Evolutionary conservation across 2,329 filamentous ascomycete species (phyloP), one percentile per base, ranked within the genome.

Genomic region (Claviceps sp.): DNA sequence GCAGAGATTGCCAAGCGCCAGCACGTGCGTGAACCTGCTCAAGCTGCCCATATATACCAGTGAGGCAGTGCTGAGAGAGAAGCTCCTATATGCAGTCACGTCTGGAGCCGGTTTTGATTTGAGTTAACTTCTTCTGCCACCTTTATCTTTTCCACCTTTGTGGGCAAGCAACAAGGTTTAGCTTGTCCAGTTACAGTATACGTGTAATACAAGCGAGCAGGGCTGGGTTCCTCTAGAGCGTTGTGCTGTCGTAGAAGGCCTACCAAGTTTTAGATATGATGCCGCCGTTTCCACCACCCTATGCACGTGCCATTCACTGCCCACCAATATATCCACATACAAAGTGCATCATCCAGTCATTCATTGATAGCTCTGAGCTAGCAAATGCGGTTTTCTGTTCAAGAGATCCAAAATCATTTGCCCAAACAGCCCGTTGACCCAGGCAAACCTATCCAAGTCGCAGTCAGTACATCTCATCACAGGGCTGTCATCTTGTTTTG

Each of bases 91-190:
- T 68, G 91, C 91, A 8, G 81, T 96, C 19, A 87, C 87, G 59
- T 86, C 88, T 0, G 89, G 89, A 0, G 91, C 93, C 47, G 91
- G 93, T 1, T 98, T 98, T 68, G 91, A 97, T 72, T 70, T 93
- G 56, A 84, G 80, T 61, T 85, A 56, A 57, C 4, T n/a, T 17
- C 13, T 47, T 47, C 19, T 38, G 16, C 17, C 30, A 30, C 30
- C 17, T 45, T 45, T 45, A 13, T n/a, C 7, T 2, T 6, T 45
- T 16, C 3, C 17, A 8, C 10, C 5, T 37, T 3, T 24, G 5
- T 39, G 3, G 10, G 30, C 30, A 34, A 34, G 11, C 30, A 11
- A 34, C 8, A 11, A 34, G 30, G 10, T 34, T 30, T 11, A 34
- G 30, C 30, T 34, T 34, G 43, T 30, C 10, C 43, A n/a, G 7